Percentiles rank a stretch among this genome's conserved stretches.
Evolutionary conservation across 352 stramenopile species (phyloP).

Genomic region (Phytophthora foliorum): DNA sequence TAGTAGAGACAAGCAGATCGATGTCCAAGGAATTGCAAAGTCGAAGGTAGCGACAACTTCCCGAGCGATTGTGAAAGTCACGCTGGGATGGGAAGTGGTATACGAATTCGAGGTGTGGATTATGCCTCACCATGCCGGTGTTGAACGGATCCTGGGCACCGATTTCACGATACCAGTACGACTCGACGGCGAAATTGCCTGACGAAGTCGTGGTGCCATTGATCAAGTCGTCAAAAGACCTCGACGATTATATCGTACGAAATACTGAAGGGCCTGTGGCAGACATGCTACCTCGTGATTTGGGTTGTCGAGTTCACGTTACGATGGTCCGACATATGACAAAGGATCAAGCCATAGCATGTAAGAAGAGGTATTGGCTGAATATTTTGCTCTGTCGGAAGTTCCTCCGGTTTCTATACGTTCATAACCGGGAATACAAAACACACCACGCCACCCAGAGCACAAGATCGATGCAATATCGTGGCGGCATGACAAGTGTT

Average conservation of each 20-base stretch:
- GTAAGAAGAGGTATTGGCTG: not conserved
- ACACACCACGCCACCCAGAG: too few relatives aligned
- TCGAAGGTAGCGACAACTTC: too few relatives aligned
- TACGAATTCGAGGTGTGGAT: conserved; percentile 7
- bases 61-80: too few relatives aligned
- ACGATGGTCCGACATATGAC: not conserved
- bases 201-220: too few relatives aligned
- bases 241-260: not conserved
- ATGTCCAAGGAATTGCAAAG: conserved; percentile 4
- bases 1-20: conserved; percentile 1
- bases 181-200: too few relatives aligned
- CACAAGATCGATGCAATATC: too few relatives aligned
- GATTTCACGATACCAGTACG: conserved; percentile 13
- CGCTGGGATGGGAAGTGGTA: too few relatives aligned
- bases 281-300: not conserved
- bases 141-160: conserved; percentile 2
- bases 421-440: too few relatives aligned
- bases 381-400: too few relatives aligned
- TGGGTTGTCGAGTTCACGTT: not conserved
- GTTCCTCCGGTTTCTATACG: too few relatives aligned
- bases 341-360: not conserved
- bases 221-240: too few relatives aligned
- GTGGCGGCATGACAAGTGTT: too few relatives aligned
- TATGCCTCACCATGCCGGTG: conserved; percentile 1
- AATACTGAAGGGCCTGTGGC: not conserved